A percentile compares a stretch with the other conserved stretches of the same genome.
phyloP scores from a whole-genome alignment of 306 rosid genomes.

The Vigna nakashimae region DNA sequence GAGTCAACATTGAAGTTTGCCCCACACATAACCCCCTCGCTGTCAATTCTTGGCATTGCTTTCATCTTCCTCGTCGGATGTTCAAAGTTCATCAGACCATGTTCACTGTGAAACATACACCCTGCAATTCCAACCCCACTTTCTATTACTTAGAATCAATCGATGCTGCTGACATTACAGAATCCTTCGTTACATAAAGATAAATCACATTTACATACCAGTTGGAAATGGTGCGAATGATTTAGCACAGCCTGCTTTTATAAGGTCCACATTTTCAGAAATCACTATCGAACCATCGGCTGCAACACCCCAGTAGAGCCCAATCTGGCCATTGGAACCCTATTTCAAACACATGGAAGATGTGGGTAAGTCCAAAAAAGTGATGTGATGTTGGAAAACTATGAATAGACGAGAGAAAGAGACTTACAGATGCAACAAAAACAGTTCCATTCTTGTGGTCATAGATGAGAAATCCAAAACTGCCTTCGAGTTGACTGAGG shows the following conservation, averaged over 20 bases:
- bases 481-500: conserved; percentile 84
- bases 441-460: conserved; percentile 69
- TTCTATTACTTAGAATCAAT: background rate
- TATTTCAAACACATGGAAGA: conserved; percentile 50
- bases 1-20: conserved; percentile 88
- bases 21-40: conserved; percentile 95
- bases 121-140: conserved; percentile 57
- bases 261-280: conserved; percentile 71
- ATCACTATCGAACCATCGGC: conserved; percentile 83
- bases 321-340: conserved; percentile 75
- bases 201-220: conserved; percentile 48
- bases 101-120: conserved; percentile 87
- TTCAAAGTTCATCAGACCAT: conserved; percentile 83
- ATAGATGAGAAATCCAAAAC: conserved; percentile 78
- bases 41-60: conserved; percentile 94
- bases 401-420: background rate
- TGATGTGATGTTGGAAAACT: too few species aligned
- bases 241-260: conserved; percentile 87
- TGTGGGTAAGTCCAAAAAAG: background rate
- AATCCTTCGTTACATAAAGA: background rate
- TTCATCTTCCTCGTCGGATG: conserved; percentile 89
- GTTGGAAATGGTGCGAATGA: conserved; percentile 93
- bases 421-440: conserved; percentile 76
- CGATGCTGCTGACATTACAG: background rate
- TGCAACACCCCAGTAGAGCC: conserved; percentile 83